Evolutionary conservation across 179 eudicot genomes (phyloP).

Genomic region (Spinacia oleracea): DNA sequence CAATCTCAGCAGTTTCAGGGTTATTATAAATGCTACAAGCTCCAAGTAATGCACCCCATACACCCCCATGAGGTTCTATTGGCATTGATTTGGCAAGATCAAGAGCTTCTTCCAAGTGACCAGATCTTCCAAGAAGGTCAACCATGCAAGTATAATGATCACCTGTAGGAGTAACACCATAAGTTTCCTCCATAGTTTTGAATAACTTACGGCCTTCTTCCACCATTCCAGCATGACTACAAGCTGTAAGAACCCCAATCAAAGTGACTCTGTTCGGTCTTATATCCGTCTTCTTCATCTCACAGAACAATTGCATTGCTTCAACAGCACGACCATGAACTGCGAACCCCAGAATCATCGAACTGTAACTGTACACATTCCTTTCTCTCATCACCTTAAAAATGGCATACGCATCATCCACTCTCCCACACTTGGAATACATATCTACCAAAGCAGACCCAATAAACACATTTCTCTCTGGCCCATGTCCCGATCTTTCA

Average conservation of each 20-base stretch:
- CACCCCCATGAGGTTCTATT: conserved; percentile 56
- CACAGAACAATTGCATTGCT: conserved; percentile 54
- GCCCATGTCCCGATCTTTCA: conserved; percentile 49
- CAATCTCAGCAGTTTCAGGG: conserved; percentile 71
- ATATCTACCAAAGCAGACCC: conserved; percentile 83
- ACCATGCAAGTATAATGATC: conserved; percentile 71
- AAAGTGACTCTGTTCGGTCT: conserved; percentile 69
- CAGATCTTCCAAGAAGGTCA: conserved; percentile 70
- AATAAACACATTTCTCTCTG: conserved; percentile 44
- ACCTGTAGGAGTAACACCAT: conserved; percentile 41
- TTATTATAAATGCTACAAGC: conserved; percentile 71
- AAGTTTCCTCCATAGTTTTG: conserved; percentile 43
- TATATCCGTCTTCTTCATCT: conserved; percentile 52
- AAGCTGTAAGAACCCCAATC: conserved; percentile 71
- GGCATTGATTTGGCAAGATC: conserved; percentile 51
- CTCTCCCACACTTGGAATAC: conserved; percentile 71
- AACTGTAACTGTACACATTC: conserved; percentile 64
- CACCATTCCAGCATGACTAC: conserved; percentile 75
- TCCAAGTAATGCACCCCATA: conserved; percentile 92
- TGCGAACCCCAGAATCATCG: conserved; percentile 71
- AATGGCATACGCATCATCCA: conserved; percentile 57
- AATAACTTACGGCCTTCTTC: conserved; percentile 56
- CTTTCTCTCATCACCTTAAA: conserved; percentile 48
- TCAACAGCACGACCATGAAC: conserved; percentile 52
- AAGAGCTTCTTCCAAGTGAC: conserved; percentile 62